Evolutionary conservation across 805 yeast species (phyloP).

Genomic region (Candida xiaguanensis): DNA sequence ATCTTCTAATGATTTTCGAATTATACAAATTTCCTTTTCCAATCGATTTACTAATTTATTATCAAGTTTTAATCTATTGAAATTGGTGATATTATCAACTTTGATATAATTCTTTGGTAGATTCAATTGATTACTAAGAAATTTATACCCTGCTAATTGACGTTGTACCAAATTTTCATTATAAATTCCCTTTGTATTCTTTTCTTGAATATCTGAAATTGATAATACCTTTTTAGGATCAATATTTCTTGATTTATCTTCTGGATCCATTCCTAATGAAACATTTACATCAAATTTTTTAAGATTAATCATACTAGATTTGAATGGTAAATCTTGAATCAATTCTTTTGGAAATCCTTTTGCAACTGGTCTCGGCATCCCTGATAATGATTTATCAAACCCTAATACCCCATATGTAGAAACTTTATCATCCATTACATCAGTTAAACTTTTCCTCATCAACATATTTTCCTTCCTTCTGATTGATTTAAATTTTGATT

Average conservation of each 20-base stretch:
- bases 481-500: slow-evolving; percentile 32
- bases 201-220: slow-evolving; percentile 5
- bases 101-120: slow-evolving; percentile 3
- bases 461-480: slow-evolving; percentile 29
- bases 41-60: background rate
- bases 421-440: slow-evolving; percentile 1
- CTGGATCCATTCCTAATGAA: slow-evolving; percentile 15
- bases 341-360: slow-evolving; percentile 33
- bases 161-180: slow-evolving; percentile 1
- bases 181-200: background rate
- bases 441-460: slow-evolving; percentile 1
- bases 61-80: slow-evolving; percentile 1
- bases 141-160: slow-evolving; percentile 4
- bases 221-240: slow-evolving; percentile 14
- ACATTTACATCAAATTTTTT: slow-evolving; percentile 38
- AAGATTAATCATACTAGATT: slow-evolving; percentile 22
- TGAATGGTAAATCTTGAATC: slow-evolving; percentile 31
- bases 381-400: slow-evolving; percentile 36
- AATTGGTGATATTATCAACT: slow-evolving; percentile 1
- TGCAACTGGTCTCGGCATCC: slow-evolving; percentile 28
- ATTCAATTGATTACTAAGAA: background rate
- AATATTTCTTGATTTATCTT: slow-evolving; percentile 15
- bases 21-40: slow-evolving; percentile 6
- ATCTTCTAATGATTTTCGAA: slow-evolving; percentile 27
- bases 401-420: slow-evolving; percentile 38